Conservation (phyloP, 2,329 filamentous ascomycete genomes). For the Ceratocystis huliohia region DNA sequence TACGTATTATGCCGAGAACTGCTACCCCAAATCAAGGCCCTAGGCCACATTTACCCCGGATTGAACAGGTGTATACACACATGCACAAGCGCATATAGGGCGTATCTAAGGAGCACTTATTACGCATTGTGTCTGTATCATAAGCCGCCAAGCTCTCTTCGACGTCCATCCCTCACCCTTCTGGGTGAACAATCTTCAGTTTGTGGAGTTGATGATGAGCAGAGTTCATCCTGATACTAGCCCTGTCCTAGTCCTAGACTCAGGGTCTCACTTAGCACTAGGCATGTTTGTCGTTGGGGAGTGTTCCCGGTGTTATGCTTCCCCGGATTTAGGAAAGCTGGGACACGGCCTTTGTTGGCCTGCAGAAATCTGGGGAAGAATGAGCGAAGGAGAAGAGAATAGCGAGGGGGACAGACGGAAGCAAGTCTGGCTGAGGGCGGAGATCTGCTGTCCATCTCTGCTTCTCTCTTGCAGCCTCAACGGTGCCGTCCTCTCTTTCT, state of each 20-base stretch:
- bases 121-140: neutral
- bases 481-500: neutral
- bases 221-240: neutral
- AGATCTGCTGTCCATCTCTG: neutral
- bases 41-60: neutral
- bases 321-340: conserved; percentile 4
- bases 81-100: neutral
- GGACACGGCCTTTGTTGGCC: neutral
- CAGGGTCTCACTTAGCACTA: conserved; percentile 2
- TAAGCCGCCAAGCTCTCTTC: neutral
- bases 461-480: neutral
- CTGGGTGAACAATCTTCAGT: conserved; percentile 5
- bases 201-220: neutral
- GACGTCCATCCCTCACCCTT: neutral
- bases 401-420: neutral
- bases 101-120: neutral
- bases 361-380: neutral
- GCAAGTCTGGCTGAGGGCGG: neutral
- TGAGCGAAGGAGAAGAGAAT: too few relatives aligned
- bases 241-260: neutral
- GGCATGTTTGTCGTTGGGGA: neutral
- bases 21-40: neutral
- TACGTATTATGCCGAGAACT: neutral
- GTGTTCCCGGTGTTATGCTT: neutral
- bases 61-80: neutral